Evolutionary conservation across 2,329 filamentous ascomycete species (phyloP), one percentile per base, ranked within the genome.

Genomic region (Aspergillus sp.): DNA sequence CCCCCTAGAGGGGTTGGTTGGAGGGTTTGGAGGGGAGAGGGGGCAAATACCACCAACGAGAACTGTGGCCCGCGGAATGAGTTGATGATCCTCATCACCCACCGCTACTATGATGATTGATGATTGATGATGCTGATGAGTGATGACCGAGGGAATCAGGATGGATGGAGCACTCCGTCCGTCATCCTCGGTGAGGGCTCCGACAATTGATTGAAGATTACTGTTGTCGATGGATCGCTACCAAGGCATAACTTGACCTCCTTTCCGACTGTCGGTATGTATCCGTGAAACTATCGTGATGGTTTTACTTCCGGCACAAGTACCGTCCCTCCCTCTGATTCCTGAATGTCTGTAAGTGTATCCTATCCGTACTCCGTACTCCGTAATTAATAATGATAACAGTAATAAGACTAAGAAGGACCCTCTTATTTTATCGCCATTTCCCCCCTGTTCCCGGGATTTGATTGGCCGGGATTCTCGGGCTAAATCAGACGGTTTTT

Each of bases 21-120:
- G 32, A 24, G 22, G 22, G 22, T 22, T 14, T 36, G 61, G 26
- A 26, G 26, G 26, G 26, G 26, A 26, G 26, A 3, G 22, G 26
- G 26, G 26, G 51, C 42, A 54, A 61, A 52, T 46, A 54, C 58
- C 45, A 55, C 65, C 60, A 62, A 63, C 55, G 51, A 63, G 62
- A 52, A 29, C 52, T 5, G 36, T 58, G 47, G 47, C 39, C 49
- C 20, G 60, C 58, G 57, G 61, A 62, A 59, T 62, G 62, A 55
- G 24, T 29, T 45, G 65, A 58, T 67, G 63, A 65, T 67, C 63
- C 60, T 65, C 62, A 64, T 65, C 62, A 64, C 60, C 60, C 55
- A 62, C 58, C 51, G 58, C 61, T 52, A 58, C 29, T 52, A 55
- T 60, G 58, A 60, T 56, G 55, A 63, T 55, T 51, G 26, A 29